These are phyloP conservation scores for Euphrasia confusa DNA, from an alignment of 257 asterid genomes.

Conservation along the genomic window DNA sequence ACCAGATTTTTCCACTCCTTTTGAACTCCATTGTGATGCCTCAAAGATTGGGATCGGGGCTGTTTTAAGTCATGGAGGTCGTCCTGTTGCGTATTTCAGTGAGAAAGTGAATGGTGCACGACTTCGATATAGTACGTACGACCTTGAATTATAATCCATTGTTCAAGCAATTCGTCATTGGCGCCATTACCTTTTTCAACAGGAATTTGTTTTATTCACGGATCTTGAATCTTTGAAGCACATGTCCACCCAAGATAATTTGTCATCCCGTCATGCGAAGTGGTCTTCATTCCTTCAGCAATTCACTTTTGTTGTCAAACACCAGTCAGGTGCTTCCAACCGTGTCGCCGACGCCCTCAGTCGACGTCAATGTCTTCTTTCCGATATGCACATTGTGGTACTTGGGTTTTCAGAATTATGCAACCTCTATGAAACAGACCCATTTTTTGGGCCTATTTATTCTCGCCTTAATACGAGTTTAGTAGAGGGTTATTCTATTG, in stretches of 20 bases:
- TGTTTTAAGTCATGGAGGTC: neutral
- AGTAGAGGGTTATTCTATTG: neutral
- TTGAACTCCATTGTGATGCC: neutral
- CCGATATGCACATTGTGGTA: neutral
- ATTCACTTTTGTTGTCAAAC: neutral
- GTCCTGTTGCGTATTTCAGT: neutral
- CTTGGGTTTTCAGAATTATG: neutral
- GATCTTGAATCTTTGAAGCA: neutral
- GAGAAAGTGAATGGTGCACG: neutral
- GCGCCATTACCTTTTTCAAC: neutral
- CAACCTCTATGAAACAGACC: neutral
- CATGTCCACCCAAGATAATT: neutral
- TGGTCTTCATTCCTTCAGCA: neutral
- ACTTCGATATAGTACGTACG: neutral
- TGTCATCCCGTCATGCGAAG: neutral
- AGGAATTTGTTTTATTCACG: neutral
- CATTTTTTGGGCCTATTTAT: neutral
- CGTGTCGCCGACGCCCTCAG: neutral
- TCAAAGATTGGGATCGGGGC: neutral
- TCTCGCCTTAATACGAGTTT: neutral
- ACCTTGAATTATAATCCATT: neutral
- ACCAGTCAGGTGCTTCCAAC: neutral
- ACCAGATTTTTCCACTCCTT: neutral
- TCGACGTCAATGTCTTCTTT: neutral
- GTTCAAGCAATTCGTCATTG: neutral